Conservation (phyloP, 2,329 filamentous ascomycete species). For the Colletotrichum nymphaeae region DNA sequence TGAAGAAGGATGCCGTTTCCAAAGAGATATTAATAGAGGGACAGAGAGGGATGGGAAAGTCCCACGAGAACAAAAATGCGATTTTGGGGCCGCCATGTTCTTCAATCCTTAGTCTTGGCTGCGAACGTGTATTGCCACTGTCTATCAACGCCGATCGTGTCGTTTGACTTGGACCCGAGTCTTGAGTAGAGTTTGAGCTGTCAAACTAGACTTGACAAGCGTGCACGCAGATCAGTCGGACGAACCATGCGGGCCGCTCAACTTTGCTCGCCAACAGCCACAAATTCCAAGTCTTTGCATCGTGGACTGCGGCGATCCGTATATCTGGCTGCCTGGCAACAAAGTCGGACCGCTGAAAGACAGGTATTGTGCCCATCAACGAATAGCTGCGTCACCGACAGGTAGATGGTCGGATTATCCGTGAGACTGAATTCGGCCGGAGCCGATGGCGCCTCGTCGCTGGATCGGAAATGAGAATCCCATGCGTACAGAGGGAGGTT, state of each 20-base stretch:
- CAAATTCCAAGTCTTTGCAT: not conserved
- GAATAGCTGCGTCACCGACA: not conserved
- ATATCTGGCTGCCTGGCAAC: not conserved
- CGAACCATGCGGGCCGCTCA: not conserved
- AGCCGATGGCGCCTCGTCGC: not conserved
- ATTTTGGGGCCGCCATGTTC: not conserved
- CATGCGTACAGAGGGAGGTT: constrained; percentile 6
- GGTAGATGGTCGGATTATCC: not conserved
- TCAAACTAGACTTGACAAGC: not conserved
- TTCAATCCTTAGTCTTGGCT: not conserved
- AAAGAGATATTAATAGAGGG: constrained; percentile 21
- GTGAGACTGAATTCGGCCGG: not conserved
- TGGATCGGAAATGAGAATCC: constrained; percentile 3
- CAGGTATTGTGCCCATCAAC: not conserved
- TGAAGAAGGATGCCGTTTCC: not conserved
- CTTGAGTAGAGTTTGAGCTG: not conserved
- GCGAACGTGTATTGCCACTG: not conserved
- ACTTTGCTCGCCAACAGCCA: not conserved
- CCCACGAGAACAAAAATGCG: not conserved
- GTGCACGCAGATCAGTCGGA: not conserved
- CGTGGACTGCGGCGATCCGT: not conserved
- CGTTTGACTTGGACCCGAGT: not conserved
- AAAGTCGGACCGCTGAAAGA: not conserved
- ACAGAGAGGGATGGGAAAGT: not conserved
- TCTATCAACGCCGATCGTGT: not conserved